Percentiles rank a stretch among this genome's conserved stretches.
These are phyloP conservation scores for Trichodelitschia bisporula DNA, from an alignment of 495 filamentous ascomycete genomes.

Conservation along the genomic window DNA sequence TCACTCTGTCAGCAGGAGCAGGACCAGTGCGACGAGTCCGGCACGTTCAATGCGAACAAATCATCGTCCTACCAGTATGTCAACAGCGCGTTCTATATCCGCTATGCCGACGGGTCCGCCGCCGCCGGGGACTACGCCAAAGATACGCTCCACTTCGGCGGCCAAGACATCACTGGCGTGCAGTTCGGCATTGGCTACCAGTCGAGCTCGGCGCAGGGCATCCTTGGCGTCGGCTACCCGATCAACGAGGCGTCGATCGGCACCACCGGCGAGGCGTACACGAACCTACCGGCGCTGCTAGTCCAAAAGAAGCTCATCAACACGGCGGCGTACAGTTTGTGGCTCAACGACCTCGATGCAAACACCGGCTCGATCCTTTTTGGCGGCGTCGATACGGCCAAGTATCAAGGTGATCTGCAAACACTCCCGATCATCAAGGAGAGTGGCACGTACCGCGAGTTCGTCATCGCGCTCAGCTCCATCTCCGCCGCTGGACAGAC, in stretches of 20 bases:
- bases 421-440: constrained; percentile 41
- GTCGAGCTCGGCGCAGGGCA: constrained; percentile 48
- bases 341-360: constrained; percentile 56
- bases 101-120: constrained; percentile 68
- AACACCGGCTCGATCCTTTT: constrained; percentile 65
- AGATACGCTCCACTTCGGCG: constrained; percentile 50
- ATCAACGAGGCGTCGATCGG: constrained; percentile 60
- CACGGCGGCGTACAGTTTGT: constrained; percentile 67
- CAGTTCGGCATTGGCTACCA: constrained; percentile 75
- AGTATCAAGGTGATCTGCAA: constrained; percentile 44
- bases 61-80: constrained; percentile 68
- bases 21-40: constrained; percentile 13
- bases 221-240: constrained; percentile 77
- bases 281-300: constrained; percentile 58
- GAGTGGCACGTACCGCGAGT: constrained; percentile 32
- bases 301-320: constrained; percentile 43
- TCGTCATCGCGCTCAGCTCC: constrained; percentile 57
- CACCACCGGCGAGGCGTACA: constrained; percentile 33
- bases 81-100: constrained; percentile 64
- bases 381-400: constrained; percentile 67
- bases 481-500: constrained; percentile 25
- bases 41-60: constrained; percentile 32
- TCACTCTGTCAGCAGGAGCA: constrained; percentile 24
- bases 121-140: constrained; percentile 64
- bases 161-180: constrained; percentile 30